These are phyloP conservation scores for Geotrichum aggregatum DNA, from an alignment of 1,139 yeast species.

Conservation along the genomic window DNA sequence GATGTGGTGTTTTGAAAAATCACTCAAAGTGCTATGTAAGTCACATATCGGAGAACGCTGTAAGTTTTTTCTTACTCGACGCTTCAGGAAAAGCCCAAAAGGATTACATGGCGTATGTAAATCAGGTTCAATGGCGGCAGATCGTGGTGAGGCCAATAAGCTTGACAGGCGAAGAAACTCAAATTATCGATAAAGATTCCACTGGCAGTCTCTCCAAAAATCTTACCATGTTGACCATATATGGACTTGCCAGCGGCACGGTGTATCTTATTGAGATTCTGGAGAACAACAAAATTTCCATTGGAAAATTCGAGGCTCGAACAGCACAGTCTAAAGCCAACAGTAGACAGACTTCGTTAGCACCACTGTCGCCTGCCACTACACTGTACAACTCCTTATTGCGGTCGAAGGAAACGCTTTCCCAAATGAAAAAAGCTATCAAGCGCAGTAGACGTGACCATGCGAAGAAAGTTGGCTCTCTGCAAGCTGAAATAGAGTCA, in stretches of 20 bases:
- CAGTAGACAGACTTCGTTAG: conserved; percentile 24
- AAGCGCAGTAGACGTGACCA: conserved; percentile 38
- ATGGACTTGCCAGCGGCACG: conserved; percentile 37
- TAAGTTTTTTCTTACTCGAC: conserved; percentile 33
- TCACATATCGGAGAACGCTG: conserved; percentile 34
- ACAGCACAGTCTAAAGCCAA: conserved; percentile 18
- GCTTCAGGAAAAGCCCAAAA: conserved; percentile 24
- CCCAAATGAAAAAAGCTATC: conserved; percentile 36
- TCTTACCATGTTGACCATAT: conserved; percentile 12
- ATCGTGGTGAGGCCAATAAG: conserved; percentile 29
- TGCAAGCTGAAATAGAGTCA: conserved; percentile 38
- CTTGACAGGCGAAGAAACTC: conserved; percentile 17
- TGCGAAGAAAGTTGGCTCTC: conserved; percentile 34
- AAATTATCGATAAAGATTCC: conserved; percentile 10
- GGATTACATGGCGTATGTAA: conserved; percentile 33
- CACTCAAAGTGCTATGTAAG: conserved; percentile 29
- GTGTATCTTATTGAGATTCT: conserved; percentile 36
- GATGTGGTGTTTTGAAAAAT: conserved; percentile 19
- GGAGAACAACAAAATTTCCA: conserved; percentile 11
- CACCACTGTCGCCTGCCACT: conserved; percentile 39
- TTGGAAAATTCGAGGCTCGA: conserved; percentile 24
- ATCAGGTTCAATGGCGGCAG: conserved; percentile 41
- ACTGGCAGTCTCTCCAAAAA: conserved; percentile 11
- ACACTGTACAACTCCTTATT: conserved; percentile 39
- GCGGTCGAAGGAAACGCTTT: conserved; percentile 35